These are phyloP conservation scores for Gorgonomyces haynaldii DNA, from an alignment of 192 early-diverging fungal genomes.

Conservation along the genomic window DNA sequence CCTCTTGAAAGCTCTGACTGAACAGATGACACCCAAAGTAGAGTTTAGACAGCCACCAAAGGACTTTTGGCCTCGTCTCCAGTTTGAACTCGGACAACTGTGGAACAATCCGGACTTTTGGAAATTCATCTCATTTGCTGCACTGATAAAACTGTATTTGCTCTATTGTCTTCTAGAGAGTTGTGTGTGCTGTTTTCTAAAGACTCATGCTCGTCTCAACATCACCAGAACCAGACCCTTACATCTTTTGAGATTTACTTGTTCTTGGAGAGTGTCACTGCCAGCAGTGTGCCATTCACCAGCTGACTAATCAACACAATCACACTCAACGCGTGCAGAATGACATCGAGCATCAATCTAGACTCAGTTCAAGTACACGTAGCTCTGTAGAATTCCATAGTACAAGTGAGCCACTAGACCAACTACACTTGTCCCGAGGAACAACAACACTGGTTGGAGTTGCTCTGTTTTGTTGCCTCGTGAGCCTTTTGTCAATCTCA, in stretches of 20 bases:
- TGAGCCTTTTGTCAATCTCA: conserved; percentile 5
- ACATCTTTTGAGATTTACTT: background rate
- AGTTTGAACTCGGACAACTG: background rate
- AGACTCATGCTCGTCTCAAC: background rate
- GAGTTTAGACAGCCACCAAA: background rate
- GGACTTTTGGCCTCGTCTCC: background rate
- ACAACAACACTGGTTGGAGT: conserved; percentile 6
- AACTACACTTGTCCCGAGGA: conserved; percentile 14
- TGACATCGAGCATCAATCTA: conserved; percentile 17
- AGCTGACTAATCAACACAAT: conserved; percentile 5
- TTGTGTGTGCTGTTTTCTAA: background rate
- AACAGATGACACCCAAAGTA: background rate
- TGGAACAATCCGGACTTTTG: background rate
- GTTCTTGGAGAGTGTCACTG: conserved; percentile 1
- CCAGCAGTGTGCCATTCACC: conserved; percentile 8
- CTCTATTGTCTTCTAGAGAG: background rate
- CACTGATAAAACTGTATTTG: background rate
- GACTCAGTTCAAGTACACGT: conserved; percentile 18
- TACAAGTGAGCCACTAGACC: conserved; percentile 14
- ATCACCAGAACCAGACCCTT: background rate
- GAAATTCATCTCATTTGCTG: background rate
- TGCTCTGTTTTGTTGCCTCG: conserved; percentile 31
- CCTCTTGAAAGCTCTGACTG: background rate
- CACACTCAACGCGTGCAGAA: conserved; percentile 4
- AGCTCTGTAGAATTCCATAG: conserved; percentile 23